These are phyloP conservation scores for Babesia bigemina DNA, from an alignment of 169 alveolate species.

Conservation along the genomic window DNA sequence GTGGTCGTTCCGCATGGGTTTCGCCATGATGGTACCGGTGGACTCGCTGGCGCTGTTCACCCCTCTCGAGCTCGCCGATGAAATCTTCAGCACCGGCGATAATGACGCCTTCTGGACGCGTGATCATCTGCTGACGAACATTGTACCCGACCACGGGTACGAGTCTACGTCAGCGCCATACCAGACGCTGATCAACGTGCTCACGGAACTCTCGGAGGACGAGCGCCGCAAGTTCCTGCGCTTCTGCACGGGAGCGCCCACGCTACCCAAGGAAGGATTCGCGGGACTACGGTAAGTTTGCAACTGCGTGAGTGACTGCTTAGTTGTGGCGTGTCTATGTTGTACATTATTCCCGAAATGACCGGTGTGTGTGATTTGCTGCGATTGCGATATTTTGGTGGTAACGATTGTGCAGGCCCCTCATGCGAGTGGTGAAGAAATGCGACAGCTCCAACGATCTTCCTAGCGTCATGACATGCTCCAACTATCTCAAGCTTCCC, in stretches of 20 bases:
- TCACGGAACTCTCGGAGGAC: constrained; percentile 74
- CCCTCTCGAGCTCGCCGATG: constrained; percentile 66
- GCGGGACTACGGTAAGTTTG: constrained; percentile 86
- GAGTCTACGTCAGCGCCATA: constrained; percentile 59
- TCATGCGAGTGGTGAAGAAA: constrained; percentile 86
- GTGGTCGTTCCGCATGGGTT: constrained; percentile 77
- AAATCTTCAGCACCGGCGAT: constrained; percentile 56
- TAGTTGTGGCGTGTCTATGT: constrained; percentile 55
- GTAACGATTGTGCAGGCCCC: constrained; percentile 66
- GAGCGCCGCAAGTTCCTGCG: constrained; percentile 81
- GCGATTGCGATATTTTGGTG: not conserved
- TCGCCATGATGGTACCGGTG: constrained; percentile 72
- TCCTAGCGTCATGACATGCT: constrained; percentile 94
- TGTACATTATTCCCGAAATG: not conserved
- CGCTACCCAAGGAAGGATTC: constrained; percentile 93
- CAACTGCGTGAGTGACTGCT: not conserved
- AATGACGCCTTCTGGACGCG: constrained; percentile 73
- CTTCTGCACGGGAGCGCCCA: constrained; percentile 92
- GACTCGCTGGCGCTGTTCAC: constrained; percentile 69
- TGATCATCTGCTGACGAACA: constrained; percentile 76
- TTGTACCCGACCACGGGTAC: constrained; percentile 90
- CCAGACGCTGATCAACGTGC: constrained; percentile 71
- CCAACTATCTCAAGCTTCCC: constrained; percentile 92
- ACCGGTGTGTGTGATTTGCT: not conserved
- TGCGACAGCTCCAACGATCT: constrained; percentile 75